These are phyloP conservation scores for Ceratocystis albifundus DNA, from an alignment of 2,329 filamentous ascomycete genomes.

Conservation along the genomic window DNA sequence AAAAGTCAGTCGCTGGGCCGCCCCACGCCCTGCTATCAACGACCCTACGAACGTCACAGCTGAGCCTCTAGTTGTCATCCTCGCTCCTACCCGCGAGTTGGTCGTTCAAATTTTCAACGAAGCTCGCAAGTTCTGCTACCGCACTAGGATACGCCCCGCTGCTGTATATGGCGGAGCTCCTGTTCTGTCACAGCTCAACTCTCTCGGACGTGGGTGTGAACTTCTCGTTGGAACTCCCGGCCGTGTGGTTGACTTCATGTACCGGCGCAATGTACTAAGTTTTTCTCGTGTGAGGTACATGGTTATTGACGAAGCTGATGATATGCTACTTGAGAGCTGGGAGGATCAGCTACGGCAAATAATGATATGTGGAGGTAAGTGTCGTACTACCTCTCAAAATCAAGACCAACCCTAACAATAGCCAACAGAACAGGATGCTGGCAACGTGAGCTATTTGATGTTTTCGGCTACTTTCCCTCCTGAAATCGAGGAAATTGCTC, in stretches of 20 bases:
- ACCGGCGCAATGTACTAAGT: constrained; percentile 54
- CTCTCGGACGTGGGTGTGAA: constrained; percentile 77
- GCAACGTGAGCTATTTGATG: constrained; percentile 58
- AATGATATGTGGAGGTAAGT: constrained; percentile 26
- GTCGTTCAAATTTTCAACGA: constrained; percentile 94
- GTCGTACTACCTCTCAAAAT: background rate
- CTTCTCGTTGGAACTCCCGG: constrained; percentile 81
- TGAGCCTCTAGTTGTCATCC: constrained; percentile 76
- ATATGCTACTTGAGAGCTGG: constrained; percentile 76
- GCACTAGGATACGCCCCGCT: constrained; percentile 84
- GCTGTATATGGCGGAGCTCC: constrained; percentile 81
- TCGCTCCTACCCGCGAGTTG: constrained; percentile 80
- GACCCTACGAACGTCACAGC: constrained; percentile 46
- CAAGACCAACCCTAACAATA: background rate
- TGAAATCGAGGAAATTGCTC: constrained; percentile 61
- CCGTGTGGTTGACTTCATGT: constrained; percentile 73
- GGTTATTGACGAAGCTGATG: constrained; percentile 89
- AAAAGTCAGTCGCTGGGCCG: constrained; percentile 79
- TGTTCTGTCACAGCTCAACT: constrained; percentile 53
- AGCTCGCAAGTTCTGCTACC: constrained; percentile 81
- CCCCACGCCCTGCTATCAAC: constrained; percentile 55
- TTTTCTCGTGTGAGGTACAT: constrained; percentile 66
- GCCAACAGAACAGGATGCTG: constrained; percentile 59
- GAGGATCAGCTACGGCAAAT: constrained; percentile 62
- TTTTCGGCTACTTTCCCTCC: constrained; percentile 94